Percentiles rank a stretch among this genome's conserved stretches.
Evolutionary conservation across 805 yeast genomes (phyloP).

Genomic region (Starmerella bombi): DNA sequence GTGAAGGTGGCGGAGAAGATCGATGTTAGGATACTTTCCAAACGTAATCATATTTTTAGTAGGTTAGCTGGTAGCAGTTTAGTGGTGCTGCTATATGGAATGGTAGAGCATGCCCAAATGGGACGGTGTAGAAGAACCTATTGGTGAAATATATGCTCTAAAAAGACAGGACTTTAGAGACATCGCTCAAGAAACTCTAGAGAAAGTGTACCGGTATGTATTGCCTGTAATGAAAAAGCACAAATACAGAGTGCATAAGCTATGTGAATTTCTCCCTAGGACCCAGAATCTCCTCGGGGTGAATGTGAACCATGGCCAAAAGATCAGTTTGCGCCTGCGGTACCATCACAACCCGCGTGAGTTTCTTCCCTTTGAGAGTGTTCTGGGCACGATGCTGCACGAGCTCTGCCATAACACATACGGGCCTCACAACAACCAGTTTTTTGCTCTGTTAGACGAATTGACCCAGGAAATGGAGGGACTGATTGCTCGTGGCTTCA

Average conservation of each 20-base stretch:
- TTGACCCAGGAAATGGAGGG: slow-evolving; percentile 38
- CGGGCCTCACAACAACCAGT: slow-evolving; percentile 70
- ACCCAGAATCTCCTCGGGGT: slow-evolving; percentile 55
- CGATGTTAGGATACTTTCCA: no score
- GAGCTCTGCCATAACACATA: slow-evolving; percentile 68
- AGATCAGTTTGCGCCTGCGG: slow-evolving; percentile 59
- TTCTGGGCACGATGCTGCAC: slow-evolving; percentile 76
- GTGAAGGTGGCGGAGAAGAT: no score
- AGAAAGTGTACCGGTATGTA: slow-evolving; percentile 51
- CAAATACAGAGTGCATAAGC: slow-evolving; percentile 47
- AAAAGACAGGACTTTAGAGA: slow-evolving; percentile 37
- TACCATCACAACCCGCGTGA: slow-evolving; percentile 36
- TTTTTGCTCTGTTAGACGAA: slow-evolving; percentile 53
- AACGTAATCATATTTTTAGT: no score
- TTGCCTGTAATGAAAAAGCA: slow-evolving; percentile 67
- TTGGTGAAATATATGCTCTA: slow-evolving; percentile 31
- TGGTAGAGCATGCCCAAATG: slow-evolving; percentile 12
- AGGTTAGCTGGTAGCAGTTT: no score
- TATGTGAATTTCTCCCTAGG: slow-evolving; percentile 76
- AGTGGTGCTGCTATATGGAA: no score
- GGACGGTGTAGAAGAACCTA: slow-evolving; percentile 12
- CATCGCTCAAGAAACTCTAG: slow-evolving; percentile 45
- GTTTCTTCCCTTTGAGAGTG: slow-evolving; percentile 49
- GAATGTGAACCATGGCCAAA: slow-evolving; percentile 66
- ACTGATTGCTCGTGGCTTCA: slow-evolving; percentile 31